Evolutionary conservation across 2,329 filamentous ascomycete genomes (phyloP).

Genomic region (Calonectria henricotiae): DNA sequence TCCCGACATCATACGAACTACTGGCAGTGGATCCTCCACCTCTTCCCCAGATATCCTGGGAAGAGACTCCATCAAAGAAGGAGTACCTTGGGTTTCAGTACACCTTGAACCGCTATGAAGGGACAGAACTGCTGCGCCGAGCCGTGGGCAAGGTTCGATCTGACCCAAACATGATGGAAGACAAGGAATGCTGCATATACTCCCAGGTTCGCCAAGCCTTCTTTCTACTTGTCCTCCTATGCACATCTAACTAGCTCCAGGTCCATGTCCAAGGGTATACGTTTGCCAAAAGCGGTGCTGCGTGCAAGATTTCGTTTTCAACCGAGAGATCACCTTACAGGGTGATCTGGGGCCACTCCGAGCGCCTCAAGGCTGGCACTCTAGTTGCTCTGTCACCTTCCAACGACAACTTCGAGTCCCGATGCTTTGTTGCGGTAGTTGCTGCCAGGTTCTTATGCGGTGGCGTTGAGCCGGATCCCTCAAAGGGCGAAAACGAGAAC

Average conservation of each 20-base stretch:
- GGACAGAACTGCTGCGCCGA: conserved; percentile 77
- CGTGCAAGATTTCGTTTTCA: conserved; percentile 81
- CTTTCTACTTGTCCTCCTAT: background rate
- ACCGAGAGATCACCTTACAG: conserved; percentile 75
- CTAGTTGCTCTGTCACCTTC: conserved; percentile 69
- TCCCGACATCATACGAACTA: conserved; percentile 50
- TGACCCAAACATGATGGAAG: conserved; percentile 72
- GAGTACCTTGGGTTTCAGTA: conserved; percentile 84
- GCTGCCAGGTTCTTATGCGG: conserved; percentile 77
- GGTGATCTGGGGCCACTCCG: conserved; percentile 76
- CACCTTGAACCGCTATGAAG: conserved; percentile 82
- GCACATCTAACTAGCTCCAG: conserved; percentile 58
- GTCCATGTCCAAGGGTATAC: conserved; percentile 78
- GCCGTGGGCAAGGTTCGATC: conserved; percentile 73
- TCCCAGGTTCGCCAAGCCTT: conserved; percentile 71
- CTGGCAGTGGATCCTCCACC: conserved; percentile 41
- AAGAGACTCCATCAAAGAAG: conserved; percentile 36
- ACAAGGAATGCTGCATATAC: conserved; percentile 75
- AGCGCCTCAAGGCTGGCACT: conserved; percentile 68
- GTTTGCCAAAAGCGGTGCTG: conserved; percentile 75
- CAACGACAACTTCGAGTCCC: conserved; percentile 74
- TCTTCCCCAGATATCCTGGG: conserved; percentile 35
- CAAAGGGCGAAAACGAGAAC: conserved; percentile 42
- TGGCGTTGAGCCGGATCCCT: conserved; percentile 71
- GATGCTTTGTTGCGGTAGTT: conserved; percentile 81